Evolutionary conservation across 2,329 filamentous ascomycete species (phyloP), one percentile per base, ranked within the genome.

Genomic region (Ophiosphaerella korrae): DNA sequence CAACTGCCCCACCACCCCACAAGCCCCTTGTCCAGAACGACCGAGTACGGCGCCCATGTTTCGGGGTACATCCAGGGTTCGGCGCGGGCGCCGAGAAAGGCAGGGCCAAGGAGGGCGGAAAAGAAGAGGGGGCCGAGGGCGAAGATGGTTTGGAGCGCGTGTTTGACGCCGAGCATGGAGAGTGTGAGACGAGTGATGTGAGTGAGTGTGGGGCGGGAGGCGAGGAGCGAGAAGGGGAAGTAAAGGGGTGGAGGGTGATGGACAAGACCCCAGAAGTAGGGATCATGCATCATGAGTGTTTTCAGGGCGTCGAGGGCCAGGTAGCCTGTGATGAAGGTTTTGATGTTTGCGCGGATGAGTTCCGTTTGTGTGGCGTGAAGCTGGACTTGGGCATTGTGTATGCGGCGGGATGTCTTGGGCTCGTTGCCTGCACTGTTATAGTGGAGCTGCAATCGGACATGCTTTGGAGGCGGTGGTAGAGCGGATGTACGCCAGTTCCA

Each of bases 1-100:
- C 86, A 93, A 18, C 79, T 80, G 38, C 89, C 87, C 93, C 93
- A 97, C 74, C 88, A 88, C 1, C 92, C 92, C 1, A 83, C 81
- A 2, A 97, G 78, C 0, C 93, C 92, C 51, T 84, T 79, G 54
- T 91, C 84, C 9, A 87, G 73, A 2, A 92, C 78, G 23, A 78
- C 74, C 0, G 63, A 34, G 55, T 80, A 79, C 2, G 75, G 67
- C 0, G 84, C 84, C 73, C 82, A 88, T 11, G 75, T 72, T n/a
- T 81, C 77, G 0, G 82, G 78, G 63, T 88, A 88, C 54, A 86
- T 77, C 83, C 84, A 88, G 2, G 82, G 64, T 63, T 83, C 82
- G 40, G 79, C 80, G 7, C 85, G 76, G 0, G 84, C 78, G 13
- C 88, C 87, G 52, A 86, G 80, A 4, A 82, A 76, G 26, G 82